Percentiles rank a stretch among this genome's conserved stretches.
phyloP scores from a whole-genome alignment of 2,329 filamentous ascomycete species.

The Ophiostoma sp. region DNA sequence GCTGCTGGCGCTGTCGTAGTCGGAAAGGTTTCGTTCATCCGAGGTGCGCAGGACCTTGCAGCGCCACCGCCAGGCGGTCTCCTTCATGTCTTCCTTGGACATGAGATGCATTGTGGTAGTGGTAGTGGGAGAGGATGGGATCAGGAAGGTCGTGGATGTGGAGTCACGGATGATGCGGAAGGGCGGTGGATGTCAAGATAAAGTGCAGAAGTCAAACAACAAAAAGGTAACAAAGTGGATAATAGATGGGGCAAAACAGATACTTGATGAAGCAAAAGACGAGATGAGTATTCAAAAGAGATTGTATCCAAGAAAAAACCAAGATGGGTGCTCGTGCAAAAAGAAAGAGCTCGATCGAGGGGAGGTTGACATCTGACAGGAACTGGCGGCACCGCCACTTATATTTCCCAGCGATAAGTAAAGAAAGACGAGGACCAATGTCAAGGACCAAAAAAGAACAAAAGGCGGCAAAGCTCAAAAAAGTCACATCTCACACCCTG shows the following conservation, averaged over 20 bases:
- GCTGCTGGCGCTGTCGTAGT: constrained; percentile 27
- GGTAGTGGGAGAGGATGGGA: background rate
- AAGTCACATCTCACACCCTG: background rate
- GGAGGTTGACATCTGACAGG: background rate
- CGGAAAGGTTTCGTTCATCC: constrained; percentile 32
- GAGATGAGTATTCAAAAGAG: background rate
- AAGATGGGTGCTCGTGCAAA: background rate
- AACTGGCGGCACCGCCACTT: background rate
- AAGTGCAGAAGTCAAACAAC: too few species aligned
- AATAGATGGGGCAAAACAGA: background rate
- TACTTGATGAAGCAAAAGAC: background rate
- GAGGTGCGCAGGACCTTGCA: constrained; percentile 32
- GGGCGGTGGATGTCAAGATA: background rate
- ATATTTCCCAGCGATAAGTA: background rate
- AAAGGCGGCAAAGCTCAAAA: background rate
- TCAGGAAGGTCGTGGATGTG: background rate
- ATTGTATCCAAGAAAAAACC: background rate
- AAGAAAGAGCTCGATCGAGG: background rate
- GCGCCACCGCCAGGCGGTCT: constrained; percentile 32
- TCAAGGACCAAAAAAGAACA: background rate
- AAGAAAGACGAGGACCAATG: background rate
- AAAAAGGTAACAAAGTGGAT: background rate
- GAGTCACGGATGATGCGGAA: background rate
- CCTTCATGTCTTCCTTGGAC: constrained; percentile 23
- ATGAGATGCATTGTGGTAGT: constrained; percentile 12